Evolutionary conservation across 2,329 filamentous ascomycete species (phyloP).

Genomic region (Colletotrichum filicis): DNA sequence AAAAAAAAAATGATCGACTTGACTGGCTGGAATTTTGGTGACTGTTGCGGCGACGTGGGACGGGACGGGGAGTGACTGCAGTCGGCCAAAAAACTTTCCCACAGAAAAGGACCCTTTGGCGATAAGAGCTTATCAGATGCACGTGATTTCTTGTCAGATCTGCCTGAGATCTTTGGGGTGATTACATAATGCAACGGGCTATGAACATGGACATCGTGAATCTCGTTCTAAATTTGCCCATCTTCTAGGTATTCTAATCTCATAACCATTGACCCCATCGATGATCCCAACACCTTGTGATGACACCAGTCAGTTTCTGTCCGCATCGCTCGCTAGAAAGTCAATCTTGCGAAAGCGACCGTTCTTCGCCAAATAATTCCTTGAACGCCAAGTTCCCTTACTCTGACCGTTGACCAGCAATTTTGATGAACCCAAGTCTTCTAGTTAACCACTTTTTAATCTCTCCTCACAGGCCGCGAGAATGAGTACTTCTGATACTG

Average conservation of each 20-base stretch:
- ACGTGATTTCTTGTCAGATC: neutral
- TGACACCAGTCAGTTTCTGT: no score
- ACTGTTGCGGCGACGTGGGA: neutral
- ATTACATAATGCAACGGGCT: neutral
- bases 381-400: neutral
- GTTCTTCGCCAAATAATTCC: neutral
- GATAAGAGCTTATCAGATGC: conserved; percentile 17
- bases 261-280: no score
- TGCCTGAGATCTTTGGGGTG: neutral
- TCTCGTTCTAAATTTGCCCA: neutral
- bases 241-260: neutral
- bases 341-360: neutral
- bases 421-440: neutral
- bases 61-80: conserved; percentile 22
- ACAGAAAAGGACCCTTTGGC: neutral
- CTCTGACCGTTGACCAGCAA: neutral
- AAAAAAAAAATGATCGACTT: neutral
- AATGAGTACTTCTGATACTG: conserved; percentile 4
- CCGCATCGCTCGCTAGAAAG: neutral
- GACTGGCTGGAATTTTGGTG: conserved; percentile 13
- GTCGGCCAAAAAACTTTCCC: neutral
- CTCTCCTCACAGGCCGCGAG: neutral
- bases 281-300: no score
- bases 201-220: neutral
- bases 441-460: neutral